Percentiles rank a stretch among this genome's conserved stretches.
These are phyloP conservation scores for Trapa bicornis DNA, from an alignment of 345 rosid genomes.

Conservation along the genomic window DNA sequence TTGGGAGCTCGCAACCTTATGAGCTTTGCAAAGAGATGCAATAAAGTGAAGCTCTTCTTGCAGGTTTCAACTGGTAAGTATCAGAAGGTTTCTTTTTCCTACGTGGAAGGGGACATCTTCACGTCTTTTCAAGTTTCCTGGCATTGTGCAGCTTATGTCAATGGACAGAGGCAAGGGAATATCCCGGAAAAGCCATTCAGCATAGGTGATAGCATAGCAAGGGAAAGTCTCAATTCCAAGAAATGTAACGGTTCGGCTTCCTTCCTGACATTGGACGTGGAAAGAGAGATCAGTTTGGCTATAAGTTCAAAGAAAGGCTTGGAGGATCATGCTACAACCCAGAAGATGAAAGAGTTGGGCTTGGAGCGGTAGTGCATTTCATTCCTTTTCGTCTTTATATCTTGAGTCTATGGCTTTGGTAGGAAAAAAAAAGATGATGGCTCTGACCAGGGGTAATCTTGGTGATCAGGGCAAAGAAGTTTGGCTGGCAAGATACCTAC, in stretches of 20 bases:
- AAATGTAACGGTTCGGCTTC: constrained; percentile 9
- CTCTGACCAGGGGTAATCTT: neutral
- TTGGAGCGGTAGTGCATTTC: constrained; percentile 43
- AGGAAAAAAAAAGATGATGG: neutral
- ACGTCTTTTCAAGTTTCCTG: neutral
- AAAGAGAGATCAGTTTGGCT: constrained; percentile 51
- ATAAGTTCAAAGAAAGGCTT: constrained; percentile 21
- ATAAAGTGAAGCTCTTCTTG: constrained; percentile 53
- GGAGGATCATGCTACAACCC: constrained; percentile 27
- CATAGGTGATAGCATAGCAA: constrained; percentile 61
- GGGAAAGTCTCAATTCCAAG: constrained; percentile 34
- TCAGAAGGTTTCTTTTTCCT: neutral
- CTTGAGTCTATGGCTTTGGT: neutral
- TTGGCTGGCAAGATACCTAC: constrained; percentile 91
- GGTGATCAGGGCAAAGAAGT: constrained; percentile 55
- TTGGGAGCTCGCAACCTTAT: constrained; percentile 55
- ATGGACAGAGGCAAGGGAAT: constrained; percentile 89
- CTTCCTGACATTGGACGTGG: constrained; percentile 37
- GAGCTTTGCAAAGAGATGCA: constrained; percentile 60
- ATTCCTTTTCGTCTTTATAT: neutral
- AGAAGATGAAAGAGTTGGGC: constrained; percentile 73
- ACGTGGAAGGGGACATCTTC: neutral
- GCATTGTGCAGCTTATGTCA: constrained; percentile 60
- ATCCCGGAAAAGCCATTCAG: constrained; percentile 72
- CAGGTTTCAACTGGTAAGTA: constrained; percentile 55